Base-by-base conservation (phyloP, 2,329 filamentous ascomycete genomes). In the Eutypella sp. region DNA sequence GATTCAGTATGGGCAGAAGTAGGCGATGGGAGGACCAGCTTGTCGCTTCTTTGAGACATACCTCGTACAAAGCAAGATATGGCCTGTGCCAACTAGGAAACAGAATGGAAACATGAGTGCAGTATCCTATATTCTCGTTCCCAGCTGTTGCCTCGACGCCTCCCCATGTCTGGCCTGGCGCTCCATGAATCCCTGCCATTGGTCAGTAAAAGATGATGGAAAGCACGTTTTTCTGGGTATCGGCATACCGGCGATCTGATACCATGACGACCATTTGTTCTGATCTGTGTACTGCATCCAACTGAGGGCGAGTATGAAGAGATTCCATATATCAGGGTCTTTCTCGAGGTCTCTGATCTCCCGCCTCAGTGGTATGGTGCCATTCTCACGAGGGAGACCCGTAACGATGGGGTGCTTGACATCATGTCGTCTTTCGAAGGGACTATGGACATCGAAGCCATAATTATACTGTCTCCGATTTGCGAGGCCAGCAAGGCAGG, bases 71-170 rank as follows among this genome's bases (percentile, higher is more conserved):
- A 24, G 73, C 76, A 47, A 93, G 71, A 64, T 92, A 95, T 1
- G 88, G 86, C 41, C 89, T 79, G 71, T 95, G 89, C 89, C 89
- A 95, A 33, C 83, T 77, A 33, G 85, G 80, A 61, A 95, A 93
- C 15, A 93, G 69, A 34, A 84, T 80, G 2, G 85, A 87, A 20
- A 75, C 78, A 65, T 95, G 89, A 13, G 80, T 79, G 63, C 89
- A 95, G 63, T 90, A 95, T 41, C 88, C 89, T 15, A 76, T 72
- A 33, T 72, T 67, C 46, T 74, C 70, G 47, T 76, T 78, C 2
- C 78, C 79, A 2, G 71, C 58, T 2, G 67, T 69, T 45, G 73
- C 69, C 41, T 67, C 57, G 19, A 81, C 78, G 27, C 68, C 73
- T 24, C 72, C 76, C 75, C 78, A 82, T 11, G 73, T 62, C 33